A percentile compares a stretch with the other conserved stretches of the same genome.
These are phyloP conservation scores for Coelastrella sp. DNA, from an alignment of 139 green algal genomes.

Conservation along the genomic window DNA sequence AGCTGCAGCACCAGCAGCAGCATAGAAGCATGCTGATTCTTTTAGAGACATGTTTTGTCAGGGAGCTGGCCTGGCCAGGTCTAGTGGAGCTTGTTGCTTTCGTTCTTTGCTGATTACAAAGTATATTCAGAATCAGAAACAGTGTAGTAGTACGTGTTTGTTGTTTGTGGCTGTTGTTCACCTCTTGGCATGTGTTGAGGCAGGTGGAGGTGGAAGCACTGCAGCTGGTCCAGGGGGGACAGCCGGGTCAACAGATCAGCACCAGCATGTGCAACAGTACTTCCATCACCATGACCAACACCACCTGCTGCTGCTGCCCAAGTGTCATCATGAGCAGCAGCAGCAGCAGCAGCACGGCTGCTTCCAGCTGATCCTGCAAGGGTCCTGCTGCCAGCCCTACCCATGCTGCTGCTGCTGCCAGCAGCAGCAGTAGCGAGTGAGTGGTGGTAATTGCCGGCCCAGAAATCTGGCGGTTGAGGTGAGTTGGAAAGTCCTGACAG, in stretches of 20 bases:
- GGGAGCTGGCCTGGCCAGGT: not conserved
- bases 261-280: not conserved
- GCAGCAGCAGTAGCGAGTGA: not conserved
- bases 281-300: not conserved
- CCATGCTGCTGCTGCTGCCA: not conserved
- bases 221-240: not conserved
- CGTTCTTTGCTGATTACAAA: not conserved
- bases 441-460: not conserved
- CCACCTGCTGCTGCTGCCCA: constrained; percentile 5
- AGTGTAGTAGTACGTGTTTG: not conserved
- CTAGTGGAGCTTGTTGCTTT: not conserved
- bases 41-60: too few relatives aligned
- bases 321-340: not conserved
- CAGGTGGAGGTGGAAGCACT: constrained; percentile 28
- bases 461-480: constrained; percentile 4
- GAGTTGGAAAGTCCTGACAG: constrained; percentile 4
- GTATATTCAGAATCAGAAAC: not conserved
- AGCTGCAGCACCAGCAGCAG: not conserved
- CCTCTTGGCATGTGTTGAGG: constrained; percentile 17
- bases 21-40: not conserved
- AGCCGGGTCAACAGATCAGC: constrained; percentile 13
- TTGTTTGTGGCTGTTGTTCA: not conserved
- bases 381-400: not conserved
- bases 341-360: not conserved
- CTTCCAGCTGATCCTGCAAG: not conserved